Evolutionary conservation across 2,329 filamentous ascomycete genomes (phyloP).

Genomic region (Metarhizium sp.): DNA sequence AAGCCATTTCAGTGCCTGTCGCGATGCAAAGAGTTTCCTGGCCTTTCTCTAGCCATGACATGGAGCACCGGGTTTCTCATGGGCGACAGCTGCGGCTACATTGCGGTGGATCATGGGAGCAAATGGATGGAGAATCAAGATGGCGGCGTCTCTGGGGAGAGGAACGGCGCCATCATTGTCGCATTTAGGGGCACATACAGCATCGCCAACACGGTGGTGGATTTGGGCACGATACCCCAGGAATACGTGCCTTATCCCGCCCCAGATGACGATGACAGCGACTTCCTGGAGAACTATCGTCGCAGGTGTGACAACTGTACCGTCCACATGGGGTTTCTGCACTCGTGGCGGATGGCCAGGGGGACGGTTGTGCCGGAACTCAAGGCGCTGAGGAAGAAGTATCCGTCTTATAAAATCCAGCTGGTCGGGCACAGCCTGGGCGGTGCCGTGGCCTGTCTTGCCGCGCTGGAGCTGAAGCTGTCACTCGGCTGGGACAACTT

Average conservation of each 20-base stretch:
- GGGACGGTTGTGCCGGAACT: constrained; percentile 60
- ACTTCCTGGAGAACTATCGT: constrained; percentile 24
- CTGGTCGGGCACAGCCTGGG: constrained; percentile 88
- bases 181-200: constrained; percentile 95
- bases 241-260: constrained; percentile 81
- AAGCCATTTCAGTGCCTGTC: constrained; percentile 80
- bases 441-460: constrained; percentile 82
- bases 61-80: constrained; percentile 87
- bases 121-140: constrained; percentile 10
- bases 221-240: constrained; percentile 83
- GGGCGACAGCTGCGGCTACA: constrained; percentile 87
- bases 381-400: constrained; percentile 42
- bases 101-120: constrained; percentile 65
- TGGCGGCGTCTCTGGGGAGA: constrained; percentile 4
- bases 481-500: constrained; percentile 65
- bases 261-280: constrained; percentile 31
- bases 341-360: constrained; percentile 72
- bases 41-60: constrained; percentile 68
- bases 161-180: constrained; percentile 53
- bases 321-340: constrained; percentile 83
- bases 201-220: constrained; percentile 80
- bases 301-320: constrained; percentile 75
- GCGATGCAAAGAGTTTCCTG: constrained; percentile 74
- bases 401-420: constrained; percentile 65
- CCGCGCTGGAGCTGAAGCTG: constrained; percentile 66